Percentiles rank a stretch among this genome's conserved stretches.
These are phyloP conservation scores for Thermoascus crustaceus DNA, from an alignment of 2,329 filamentous ascomycete species.

Conservation along the genomic window DNA sequence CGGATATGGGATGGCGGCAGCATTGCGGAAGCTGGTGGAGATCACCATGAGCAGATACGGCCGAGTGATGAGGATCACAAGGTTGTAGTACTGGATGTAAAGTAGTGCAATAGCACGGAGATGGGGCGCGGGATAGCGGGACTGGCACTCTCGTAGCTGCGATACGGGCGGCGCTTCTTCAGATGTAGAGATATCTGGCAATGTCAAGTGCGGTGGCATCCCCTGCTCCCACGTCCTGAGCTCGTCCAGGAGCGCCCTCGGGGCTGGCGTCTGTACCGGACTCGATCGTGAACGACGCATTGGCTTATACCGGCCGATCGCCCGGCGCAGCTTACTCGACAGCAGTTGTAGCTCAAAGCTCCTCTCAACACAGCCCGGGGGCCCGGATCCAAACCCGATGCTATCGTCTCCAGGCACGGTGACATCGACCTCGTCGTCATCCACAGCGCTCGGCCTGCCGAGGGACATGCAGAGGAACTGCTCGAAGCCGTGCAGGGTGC, in stretches of 20 bases:
- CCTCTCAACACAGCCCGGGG: constrained; percentile 23
- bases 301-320: constrained; percentile 4
- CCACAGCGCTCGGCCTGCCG: constrained; percentile 28
- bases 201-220: constrained; percentile 14
- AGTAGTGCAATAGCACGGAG: constrained; percentile 22
- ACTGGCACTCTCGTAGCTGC: constrained; percentile 8
- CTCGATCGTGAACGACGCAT: constrained; percentile 1
- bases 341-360: constrained; percentile 16
- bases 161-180: constrained; percentile 19
- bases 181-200: constrained; percentile 20
- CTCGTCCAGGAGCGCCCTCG: constrained; percentile 11
- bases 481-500: constrained; percentile 31
- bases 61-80: constrained; percentile 25
- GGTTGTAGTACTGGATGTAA: constrained; percentile 27
- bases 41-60: constrained; percentile 17
- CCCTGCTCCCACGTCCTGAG: constrained; percentile 19
- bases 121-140: constrained; percentile 3
- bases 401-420: constrained; percentile 24
- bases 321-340: constrained; percentile 8
- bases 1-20: neutral
- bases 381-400: constrained; percentile 16
- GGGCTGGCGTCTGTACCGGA: constrained; percentile 1
- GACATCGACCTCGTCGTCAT: constrained; percentile 30
- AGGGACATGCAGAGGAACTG: constrained; percentile 32
- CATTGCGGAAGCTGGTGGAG: constrained; percentile 7